phyloP scores from a whole-genome alignment of 345 rosid species.

The Lepidium aucheri region DNA sequence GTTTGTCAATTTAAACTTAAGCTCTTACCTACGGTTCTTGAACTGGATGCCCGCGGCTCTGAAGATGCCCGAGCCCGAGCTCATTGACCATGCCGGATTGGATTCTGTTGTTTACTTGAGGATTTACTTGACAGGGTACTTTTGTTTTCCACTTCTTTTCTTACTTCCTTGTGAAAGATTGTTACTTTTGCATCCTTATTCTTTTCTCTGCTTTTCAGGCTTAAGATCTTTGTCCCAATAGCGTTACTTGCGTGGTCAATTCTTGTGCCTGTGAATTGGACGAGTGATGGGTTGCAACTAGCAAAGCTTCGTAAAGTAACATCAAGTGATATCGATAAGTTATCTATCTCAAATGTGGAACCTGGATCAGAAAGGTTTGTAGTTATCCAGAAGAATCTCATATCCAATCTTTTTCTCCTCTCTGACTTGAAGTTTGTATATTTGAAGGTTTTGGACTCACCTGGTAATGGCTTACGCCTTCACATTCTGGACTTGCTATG shows the following conservation, averaged over 20 bases:
- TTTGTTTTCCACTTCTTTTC: not conserved
- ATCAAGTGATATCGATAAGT: constrained; percentile 79
- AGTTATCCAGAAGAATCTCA: not conserved
- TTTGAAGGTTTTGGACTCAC: constrained; percentile 83
- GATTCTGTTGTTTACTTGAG: constrained; percentile 93
- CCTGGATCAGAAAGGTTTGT: constrained; percentile 53
- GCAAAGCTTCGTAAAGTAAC: constrained; percentile 49
- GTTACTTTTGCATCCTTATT: not conserved
- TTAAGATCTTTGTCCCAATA: constrained; percentile 81
- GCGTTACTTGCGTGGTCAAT: constrained; percentile 68
- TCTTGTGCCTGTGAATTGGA: constrained; percentile 82
- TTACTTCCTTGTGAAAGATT: not conserved
- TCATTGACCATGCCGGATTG: constrained; percentile 90
- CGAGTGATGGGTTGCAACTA: constrained; percentile 43
- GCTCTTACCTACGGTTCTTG: constrained; percentile 60
- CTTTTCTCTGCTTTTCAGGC: constrained; percentile 31
- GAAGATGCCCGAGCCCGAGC: constrained; percentile 88
- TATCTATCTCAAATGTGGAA: constrained; percentile 78
- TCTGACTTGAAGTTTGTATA: not conserved
- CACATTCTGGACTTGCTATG: constrained; percentile 84
- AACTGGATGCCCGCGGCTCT: constrained; percentile 94
- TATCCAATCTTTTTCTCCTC: too few species aligned
- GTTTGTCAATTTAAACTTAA: constrained; percentile 69
- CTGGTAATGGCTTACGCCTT: constrained; percentile 73
- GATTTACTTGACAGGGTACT: constrained; percentile 84